A percentile compares a stretch with the other conserved stretches of the same genome.
phyloP scores from a whole-genome alignment of 352 stramenopile genomes.

The Hyaloperonospora arabidopsidis region DNA sequence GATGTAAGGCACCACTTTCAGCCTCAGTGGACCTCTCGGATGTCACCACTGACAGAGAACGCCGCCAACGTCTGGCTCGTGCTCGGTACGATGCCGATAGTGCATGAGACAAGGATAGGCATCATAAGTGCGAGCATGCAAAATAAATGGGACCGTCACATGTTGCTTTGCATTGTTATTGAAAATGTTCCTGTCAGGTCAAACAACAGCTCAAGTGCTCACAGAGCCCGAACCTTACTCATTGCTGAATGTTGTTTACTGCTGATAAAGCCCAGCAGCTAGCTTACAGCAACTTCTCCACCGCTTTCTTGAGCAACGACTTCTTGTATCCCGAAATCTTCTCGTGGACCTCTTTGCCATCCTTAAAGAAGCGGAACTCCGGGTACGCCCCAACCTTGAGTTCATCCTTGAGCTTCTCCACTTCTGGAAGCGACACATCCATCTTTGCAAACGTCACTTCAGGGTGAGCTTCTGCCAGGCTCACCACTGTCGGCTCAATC shows the following conservation, averaged over 20 bases:
- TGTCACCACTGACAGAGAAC: slow-evolving; percentile 51
- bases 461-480: slow-evolving; percentile 54
- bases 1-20: slow-evolving; percentile 26
- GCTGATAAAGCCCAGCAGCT: neutral
- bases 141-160: slow-evolving; percentile 1
- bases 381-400: slow-evolving; percentile 64
- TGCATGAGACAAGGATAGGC: slow-evolving; percentile 3
- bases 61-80: slow-evolving; percentile 48
- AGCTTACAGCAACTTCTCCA: slow-evolving; percentile 44
- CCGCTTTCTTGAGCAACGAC: slow-evolving; percentile 59
- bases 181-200: neutral
- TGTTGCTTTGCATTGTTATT: slow-evolving; percentile 12
- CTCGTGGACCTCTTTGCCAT: slow-evolving; percentile 61
- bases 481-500: slow-evolving; percentile 69
- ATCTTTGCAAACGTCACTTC: slow-evolving; percentile 76
- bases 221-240: no score
- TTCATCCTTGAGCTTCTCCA: slow-evolving; percentile 70
- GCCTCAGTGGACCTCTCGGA: slow-evolving; percentile 40
- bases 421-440: slow-evolving; percentile 61
- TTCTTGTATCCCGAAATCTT: slow-evolving; percentile 84
- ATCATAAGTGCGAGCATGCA: neutral
- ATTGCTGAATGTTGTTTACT: no score
- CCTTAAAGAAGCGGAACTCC: slow-evolving; percentile 84
- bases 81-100: slow-evolving; percentile 46
- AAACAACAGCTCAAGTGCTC: neutral